Base-by-base conservation (phyloP, 2,329 filamentous ascomycete genomes). In the Simplicillium sp. region DNA sequence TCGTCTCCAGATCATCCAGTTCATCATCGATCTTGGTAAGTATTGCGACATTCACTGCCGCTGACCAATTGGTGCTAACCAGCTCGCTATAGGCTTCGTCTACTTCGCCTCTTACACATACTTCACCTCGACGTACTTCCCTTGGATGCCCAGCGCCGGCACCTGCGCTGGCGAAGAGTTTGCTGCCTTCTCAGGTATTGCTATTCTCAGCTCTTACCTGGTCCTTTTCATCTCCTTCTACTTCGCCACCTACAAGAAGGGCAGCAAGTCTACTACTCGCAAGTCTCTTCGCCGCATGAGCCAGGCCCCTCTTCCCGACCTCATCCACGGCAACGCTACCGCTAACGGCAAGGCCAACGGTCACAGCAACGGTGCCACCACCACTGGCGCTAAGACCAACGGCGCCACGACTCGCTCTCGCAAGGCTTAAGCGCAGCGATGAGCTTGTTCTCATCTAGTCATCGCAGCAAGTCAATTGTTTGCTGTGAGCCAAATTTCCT, bases 21-120 rank as follows among this genome's bases (percentile, higher is more conserved):
- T 97, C 70, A 77, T 97, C 62, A 90, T 97, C 64, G 90, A 96
- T 66, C 83, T 97, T 47, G 88, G 86, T 89, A 78, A 59, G 82
- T 65, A 29, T 32, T 36, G 15, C 11, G n/a, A 25, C 12, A 38
- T 32, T 31, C 14, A n/a, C 8, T 15, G 11, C 20, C 15, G 12
- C 9, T 14, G 25, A 3, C 14, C 12, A 32, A 14, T 9, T 7
- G 38, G 15, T 20, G 7, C 44, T 49, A 34, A 47, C 51, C 18
- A 18, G 12, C 35, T 17, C 17, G 32, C 33, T 12, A 33, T 47
- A 90, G 86, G 87, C 56, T 97, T 97, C 64, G 87, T 97, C 64
- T 97, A 97, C 80, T 97, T 95, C 59, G 90, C 89, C 39, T 94
- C 90, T n/a, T 97, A 90, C 77, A 96, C 89, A 54, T 97, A 97